phyloP scores from a whole-genome alignment of 2,329 filamentous ascomycete genomes.

The Venturia asperata region DNA sequence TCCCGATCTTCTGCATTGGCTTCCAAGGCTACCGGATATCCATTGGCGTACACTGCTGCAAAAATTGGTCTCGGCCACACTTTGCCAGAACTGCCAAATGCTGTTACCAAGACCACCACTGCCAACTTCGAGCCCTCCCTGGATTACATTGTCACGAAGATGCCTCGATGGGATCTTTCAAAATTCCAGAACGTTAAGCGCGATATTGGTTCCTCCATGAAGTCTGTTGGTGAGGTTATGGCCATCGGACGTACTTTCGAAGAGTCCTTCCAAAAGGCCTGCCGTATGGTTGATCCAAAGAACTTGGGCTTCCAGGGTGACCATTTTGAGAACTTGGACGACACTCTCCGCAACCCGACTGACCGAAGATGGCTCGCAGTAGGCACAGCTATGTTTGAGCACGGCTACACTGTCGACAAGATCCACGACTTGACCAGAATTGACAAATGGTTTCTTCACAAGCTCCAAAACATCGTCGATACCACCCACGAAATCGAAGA shows the following conservation, averaged over 20 bases:
- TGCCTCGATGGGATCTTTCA: constrained; percentile 93
- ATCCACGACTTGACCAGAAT: constrained; percentile 96
- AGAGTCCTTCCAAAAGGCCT: constrained; percentile 98
- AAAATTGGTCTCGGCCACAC: constrained; percentile 97
- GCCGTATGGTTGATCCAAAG: constrained; percentile 88
- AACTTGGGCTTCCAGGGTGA: constrained; percentile 93
- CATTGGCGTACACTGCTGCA: constrained; percentile 91
- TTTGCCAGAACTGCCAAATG: constrained; percentile 91
- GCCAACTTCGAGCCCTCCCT: constrained; percentile 97
- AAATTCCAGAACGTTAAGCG: constrained; percentile 99
- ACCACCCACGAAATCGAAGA: constrained; percentile 79
- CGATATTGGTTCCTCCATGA: constrained; percentile 96
- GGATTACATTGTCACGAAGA: constrained; percentile 98
- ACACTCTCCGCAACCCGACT: constrained; percentile 82
- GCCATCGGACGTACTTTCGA: constrained; percentile 97
- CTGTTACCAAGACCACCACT: constrained; percentile 96
- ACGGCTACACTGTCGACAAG: constrained; percentile 86
- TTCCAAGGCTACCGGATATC: constrained; percentile 97
- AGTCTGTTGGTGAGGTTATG: constrained; percentile 99
- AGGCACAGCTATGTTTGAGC: constrained; percentile 95
- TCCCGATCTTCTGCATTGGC: constrained; percentile 94
- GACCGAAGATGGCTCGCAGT: constrained; percentile 97
- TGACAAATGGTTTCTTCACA: constrained; percentile 98
- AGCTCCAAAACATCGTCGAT: constrained; percentile 94
- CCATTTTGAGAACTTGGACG: constrained; percentile 88